Evolutionary conservation across 2,329 filamentous ascomycete genomes (phyloP), one percentile per base, ranked within the genome.

Genomic region (Pseudogymnoascus sp.): DNA sequence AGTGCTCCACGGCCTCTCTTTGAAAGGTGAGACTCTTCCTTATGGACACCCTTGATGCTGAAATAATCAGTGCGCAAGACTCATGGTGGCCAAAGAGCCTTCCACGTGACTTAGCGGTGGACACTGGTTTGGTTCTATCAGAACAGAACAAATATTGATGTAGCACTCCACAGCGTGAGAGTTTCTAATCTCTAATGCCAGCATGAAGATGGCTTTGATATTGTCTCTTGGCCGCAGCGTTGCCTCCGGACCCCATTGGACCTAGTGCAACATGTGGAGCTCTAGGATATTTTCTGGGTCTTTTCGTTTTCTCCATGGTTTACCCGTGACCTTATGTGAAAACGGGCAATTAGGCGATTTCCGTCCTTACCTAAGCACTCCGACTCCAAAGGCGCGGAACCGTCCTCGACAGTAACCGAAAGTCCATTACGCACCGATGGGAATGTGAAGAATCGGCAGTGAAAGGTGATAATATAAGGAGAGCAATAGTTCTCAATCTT

Each of bases 361-460:
- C 47, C 47, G 47, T 4, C 6, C 28, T 54, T 54, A 54, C 47
- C 32, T 54, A 54, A 54, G 11, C 47, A 54, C 20, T 18, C 28
- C 9, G 16, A 20, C 5, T 54, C 28, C 47, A 54, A 12, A 54
- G 47, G 16, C 14, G 47, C 28, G 47, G 47, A 54, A 54, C 14
- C 3, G 47, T 54, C 47, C 47, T 43, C 9, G 47, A 54, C 47
- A 16, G 32, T 54, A 54, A 54, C 47, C 28, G 47, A 54, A 54
- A 34, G 28, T 54, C 28, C 8, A 54, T 54, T 54, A 34, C 47
- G 47, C 47, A 34, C 47, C n/a, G 20, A 14, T 54, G 47, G 16
- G n/a, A 14, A 54, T 54, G n/a, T 32, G 16, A 54, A 34, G 25
- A 54, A 54, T 32, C 28, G 18, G 32, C 1, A 54, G n/a, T 54